Evolutionary conservation across 179 eudicot genomes (phyloP).

Genomic region (Drosera spatulata): DNA sequence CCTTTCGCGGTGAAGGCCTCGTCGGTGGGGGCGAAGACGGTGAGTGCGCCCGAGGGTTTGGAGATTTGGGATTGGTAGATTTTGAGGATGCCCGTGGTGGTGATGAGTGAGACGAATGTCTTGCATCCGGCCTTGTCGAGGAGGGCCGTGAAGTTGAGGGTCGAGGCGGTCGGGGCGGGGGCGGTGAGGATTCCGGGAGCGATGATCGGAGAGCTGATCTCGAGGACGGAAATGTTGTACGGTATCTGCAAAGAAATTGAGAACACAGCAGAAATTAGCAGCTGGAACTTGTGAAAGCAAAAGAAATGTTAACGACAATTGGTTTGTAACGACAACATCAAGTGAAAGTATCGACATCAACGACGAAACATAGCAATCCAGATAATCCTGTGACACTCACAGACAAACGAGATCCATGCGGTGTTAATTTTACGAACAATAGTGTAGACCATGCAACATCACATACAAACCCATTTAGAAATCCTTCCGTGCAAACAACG

Average conservation of each 20-base stretch:
- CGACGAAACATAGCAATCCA: constrained; percentile 44
- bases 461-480: too few species aligned
- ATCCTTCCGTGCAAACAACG: too few species aligned
- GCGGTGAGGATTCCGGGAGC: constrained; percentile 39
- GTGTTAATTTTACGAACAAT: too few species aligned
- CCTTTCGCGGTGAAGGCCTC: constrained; percentile 58
- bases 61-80: constrained; percentile 27
- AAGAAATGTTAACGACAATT: too few species aligned
- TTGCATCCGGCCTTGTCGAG: constrained; percentile 71
- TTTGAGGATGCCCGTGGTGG: constrained; percentile 35
- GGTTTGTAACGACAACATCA: too few species aligned
- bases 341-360: background rate
- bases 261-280: too few species aligned
- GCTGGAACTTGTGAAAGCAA: too few species aligned
- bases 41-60: constrained; percentile 27
- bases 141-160: constrained; percentile 35
- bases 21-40: constrained; percentile 71
- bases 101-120: constrained; percentile 35
- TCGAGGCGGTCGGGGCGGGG: constrained; percentile 31
- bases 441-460: too few species aligned
- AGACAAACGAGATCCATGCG: constrained; percentile 34
- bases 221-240: constrained; percentile 56
- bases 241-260: constrained; percentile 19
- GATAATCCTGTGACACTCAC: background rate
- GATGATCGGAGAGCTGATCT: constrained; percentile 50